Evolutionary conservation across 139 green algal species (phyloP), one percentile per base, ranked within the genome.

Genomic region (Marvania coccoides): DNA sequence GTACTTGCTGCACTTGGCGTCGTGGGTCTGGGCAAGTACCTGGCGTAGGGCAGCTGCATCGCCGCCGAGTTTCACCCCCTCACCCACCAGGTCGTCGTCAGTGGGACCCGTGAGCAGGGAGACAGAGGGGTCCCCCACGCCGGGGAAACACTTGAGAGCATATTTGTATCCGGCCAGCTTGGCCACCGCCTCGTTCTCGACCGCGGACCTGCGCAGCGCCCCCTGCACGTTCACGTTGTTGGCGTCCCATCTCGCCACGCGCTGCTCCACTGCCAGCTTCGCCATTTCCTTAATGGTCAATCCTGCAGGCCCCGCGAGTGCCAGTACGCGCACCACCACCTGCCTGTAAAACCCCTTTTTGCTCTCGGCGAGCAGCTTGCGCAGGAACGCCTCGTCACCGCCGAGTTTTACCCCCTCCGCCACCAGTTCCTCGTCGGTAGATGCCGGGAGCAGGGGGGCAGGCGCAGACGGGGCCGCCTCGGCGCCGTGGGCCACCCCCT

Each of bases 91-190:
- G 19, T 51, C 42, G 19, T 51, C 42, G 19, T 51, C 42, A 51
- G 42, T 28, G 42, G 19, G 19, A 19, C 19, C 42, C 42, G 42
- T 19, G 19, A 51, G 42, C 42, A 51, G 42, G 19, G 19, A 19
- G 19, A 51, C 42, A 28, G 42, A 19, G 19, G n/a, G n/a, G n/a
- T 47, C 9, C 31, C 54, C 58, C 13, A 66, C 58, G 24, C 33
- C 31, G 38, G 59, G 59, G n/a, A 66, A 46, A 29, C 34, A 66
- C 56, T 66, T 66, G 4, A 66, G 28, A 10, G 59, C 34, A 26
- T 66, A 66, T 6, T 54, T 46, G 7, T 28, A 51, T 51, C 19
- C 19, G 42, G 19, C 19, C 42, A 19, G 19, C 42, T 40, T 9
- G 19, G 42, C 42, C 19, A 51, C 42, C 19, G 42, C 42, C 19